Base-by-base conservation (phyloP, 176 grass and related monocot genomes). In the Aegilops longissima region DNA sequence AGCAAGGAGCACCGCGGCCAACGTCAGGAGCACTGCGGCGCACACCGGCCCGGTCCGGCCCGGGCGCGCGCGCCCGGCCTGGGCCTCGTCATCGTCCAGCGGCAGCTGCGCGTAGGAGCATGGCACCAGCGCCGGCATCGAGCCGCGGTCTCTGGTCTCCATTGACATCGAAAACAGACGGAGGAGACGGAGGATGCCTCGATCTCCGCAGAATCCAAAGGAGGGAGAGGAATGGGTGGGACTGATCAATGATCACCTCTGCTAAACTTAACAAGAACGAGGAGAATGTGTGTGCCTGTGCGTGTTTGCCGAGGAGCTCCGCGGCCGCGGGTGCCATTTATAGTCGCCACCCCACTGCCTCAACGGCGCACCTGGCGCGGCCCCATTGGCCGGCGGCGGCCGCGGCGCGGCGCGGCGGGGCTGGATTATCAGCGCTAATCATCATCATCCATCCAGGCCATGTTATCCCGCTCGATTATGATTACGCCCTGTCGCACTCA, bases 21-120 rank as follows among this genome's bases (percentile, higher is more conserved):
- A 34, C 0, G 75, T 45, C 7, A 69, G 45, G 4, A 91, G 8
- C 13, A 83, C 3, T 1, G 81, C 77, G 1, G 29, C 70, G n/a
- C 8, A 14, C n/a, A 81, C 16, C 1, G 51, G 51, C 5, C 51
- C 51, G 5, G 51, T 54, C 51, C 51, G 5, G 51, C 2, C 51
- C 0, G 51, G 14, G 51, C 16, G 51, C 5, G 51, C 51, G 16
- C 51, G 51, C 51, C 51, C 16, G 5, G 16, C 51, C 51, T 18
- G 51, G 5, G 51, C 51, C 51, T 54, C 83, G 12, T 4, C 70
- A 25, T 86, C 89, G 17, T 54, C 49, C 3, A 82, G 90, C 17
- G 90, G 90, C 17, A 91, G 54, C 18, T 71, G 77, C 39, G 51
- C 12, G 62, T 91, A 91, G n/a, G 70, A 88, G 47, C 51, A 85